Conservation (phyloP, 2,329 filamentous ascomycete species). For the Aspergillus uvarum region DNA sequence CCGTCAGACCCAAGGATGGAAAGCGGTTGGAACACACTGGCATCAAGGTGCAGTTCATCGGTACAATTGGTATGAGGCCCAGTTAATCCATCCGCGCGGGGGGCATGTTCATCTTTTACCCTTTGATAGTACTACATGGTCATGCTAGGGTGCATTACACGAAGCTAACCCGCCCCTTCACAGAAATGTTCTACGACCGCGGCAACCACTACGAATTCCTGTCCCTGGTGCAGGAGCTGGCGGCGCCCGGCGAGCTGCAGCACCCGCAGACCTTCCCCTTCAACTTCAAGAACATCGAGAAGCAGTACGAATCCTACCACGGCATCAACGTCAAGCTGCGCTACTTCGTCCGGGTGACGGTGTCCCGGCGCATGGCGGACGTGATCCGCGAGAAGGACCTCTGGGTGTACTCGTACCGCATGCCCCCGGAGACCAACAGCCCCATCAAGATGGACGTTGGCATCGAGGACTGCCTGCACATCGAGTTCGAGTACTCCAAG, state of each 20-base stretch:
- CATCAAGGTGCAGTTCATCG: slow-evolving; percentile 99
- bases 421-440: slow-evolving; percentile 96
- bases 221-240: slow-evolving; percentile 92
- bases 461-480: slow-evolving; percentile 98
- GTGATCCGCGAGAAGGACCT: slow-evolving; percentile 99
- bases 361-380: slow-evolving; percentile 94
- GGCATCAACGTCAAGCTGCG: slow-evolving; percentile 99
- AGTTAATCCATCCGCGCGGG: not conserved
- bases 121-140: too few species aligned
- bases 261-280: slow-evolving; percentile 98
- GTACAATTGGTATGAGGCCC: slow-evolving; percentile 74
- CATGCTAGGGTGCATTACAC: too few species aligned
- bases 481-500: slow-evolving; percentile 99
- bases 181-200: slow-evolving; percentile 99
- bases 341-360: slow-evolving; percentile 96
- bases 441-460: slow-evolving; percentile 99
- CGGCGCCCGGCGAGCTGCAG: slow-evolving; percentile 93
- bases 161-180: not conserved
- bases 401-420: slow-evolving; percentile 98
- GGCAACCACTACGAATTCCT: slow-evolving; percentile 99
- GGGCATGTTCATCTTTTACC: too few species aligned
- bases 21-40: slow-evolving; percentile 97
- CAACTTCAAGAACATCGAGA: slow-evolving; percentile 99
- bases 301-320: slow-evolving; percentile 99
- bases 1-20: slow-evolving; percentile 93